A percentile compares a stretch with the other conserved stretches of the same genome.
Evolutionary conservation across 1,139 yeast genomes (phyloP).

Genomic region (Trichomonascaceae sp.): DNA sequence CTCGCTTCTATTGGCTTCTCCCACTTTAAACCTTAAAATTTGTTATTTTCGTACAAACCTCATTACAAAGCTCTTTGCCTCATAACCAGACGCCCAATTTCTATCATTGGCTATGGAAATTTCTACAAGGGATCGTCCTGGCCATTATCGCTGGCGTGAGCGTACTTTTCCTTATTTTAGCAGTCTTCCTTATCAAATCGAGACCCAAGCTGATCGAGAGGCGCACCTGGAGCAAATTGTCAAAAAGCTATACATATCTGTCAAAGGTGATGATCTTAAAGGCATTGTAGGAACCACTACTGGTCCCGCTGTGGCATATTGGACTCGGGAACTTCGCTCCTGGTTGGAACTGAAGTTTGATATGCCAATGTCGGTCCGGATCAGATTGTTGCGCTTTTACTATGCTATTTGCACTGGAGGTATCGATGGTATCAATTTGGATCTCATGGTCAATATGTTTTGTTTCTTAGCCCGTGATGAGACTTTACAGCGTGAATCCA

Average conservation of each 20-base stretch:
- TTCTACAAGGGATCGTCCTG: not conserved
- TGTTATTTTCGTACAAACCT: not conserved
- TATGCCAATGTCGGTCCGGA: constrained; percentile 62
- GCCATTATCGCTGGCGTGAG: constrained; percentile 17
- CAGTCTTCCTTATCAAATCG: constrained; percentile 74
- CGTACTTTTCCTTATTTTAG: constrained; percentile 54
- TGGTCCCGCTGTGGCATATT: constrained; percentile 67
- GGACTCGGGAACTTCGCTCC: constrained; percentile 83
- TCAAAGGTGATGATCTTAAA: constrained; percentile 67
- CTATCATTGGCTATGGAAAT: not conserved
- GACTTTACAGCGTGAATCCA: constrained; percentile 17
- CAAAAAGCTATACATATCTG: constrained; percentile 71
- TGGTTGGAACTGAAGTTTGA: constrained; percentile 79
- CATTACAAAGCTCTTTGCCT: not conserved
- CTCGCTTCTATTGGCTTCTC: not conserved
- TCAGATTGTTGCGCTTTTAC: constrained; percentile 61
- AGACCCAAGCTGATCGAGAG: constrained; percentile 62
- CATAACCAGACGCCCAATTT: not conserved
- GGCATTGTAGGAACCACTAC: constrained; percentile 69
- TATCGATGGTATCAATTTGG: constrained; percentile 63
- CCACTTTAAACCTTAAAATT: not conserved
- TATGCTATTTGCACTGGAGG: constrained; percentile 68
- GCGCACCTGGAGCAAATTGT: constrained; percentile 73
- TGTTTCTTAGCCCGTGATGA: constrained; percentile 40
- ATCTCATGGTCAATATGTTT: constrained; percentile 61